Base-by-base conservation (phyloP, 2,329 filamentous ascomycete species). In the Hymenoscyphus linearis region DNA sequence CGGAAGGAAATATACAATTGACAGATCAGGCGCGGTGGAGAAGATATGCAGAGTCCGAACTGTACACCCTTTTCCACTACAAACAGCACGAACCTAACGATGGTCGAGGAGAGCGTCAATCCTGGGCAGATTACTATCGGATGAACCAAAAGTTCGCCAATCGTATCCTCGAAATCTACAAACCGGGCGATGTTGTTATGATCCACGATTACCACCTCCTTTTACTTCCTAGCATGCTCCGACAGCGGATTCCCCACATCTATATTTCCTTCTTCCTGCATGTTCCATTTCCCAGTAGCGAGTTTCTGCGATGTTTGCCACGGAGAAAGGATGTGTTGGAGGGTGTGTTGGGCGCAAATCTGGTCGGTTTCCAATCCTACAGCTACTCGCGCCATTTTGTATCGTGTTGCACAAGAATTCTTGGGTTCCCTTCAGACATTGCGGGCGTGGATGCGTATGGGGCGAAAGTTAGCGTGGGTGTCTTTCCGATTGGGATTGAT, bases 261-360 rank as follows among this genome's bases (percentile, higher is more conserved):
- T 96, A 96, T 78, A 93, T 97, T 72, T 89, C 91, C 59, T 97
- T 97, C 79, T 98, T 91, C 79, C 80, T 98, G 54, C 93, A 98
- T 75, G 88, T 91, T 53, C 93, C 93, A 0, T 98, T 98, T 76
- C 93, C 93, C 36, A 96, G 92, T 76, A 96, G 91, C 80, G 95
- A 98, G 76, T 97, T 96, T 73, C 85, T 97, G 73, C 86, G 93
- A 55, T 96, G 93, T 74, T 80, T 97, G 60, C 90, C 91, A 40
- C 86, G 91, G 66, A 85, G 93, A 67, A 96, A 96, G 75, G 92
- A 97, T 73, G 82, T 98, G 12, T 80, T 98, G 14, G 91, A 95
- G 68, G 95, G 95, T 55, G 86, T 96, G 54, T 80, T 98, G 50
- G 93, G 93, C 18, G 85, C 93, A 60, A 97, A 97, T 75, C 87